phyloP scores from a whole-genome alignment of 2,329 filamentous ascomycete genomes.

The Pleomassaria siparia region DNA sequence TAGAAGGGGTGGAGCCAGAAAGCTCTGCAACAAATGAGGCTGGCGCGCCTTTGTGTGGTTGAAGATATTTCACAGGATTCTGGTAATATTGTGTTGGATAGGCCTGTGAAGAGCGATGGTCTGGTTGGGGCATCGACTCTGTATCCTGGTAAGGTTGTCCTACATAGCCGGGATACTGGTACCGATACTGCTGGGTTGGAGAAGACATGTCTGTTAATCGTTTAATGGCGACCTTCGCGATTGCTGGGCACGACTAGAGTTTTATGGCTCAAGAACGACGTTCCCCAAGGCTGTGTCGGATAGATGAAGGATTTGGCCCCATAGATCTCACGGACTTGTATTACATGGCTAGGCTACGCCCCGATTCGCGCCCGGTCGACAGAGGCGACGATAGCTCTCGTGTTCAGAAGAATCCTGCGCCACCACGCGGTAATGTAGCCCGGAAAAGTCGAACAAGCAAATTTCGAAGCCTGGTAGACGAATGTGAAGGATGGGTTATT shows the following conservation, averaged over 20 bases:
- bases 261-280: not conserved
- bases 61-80: constrained; percentile 29
- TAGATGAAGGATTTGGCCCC: not conserved
- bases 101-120: constrained; percentile 21
- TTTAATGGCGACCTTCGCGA: not conserved
- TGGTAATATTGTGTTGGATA: constrained; percentile 10
- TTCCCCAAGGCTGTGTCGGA: not conserved
- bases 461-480: no score
- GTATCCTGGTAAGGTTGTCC: not conserved
- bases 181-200: constrained; percentile 9
- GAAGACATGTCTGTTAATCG: not conserved
- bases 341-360: no score
- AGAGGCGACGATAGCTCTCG: not conserved
- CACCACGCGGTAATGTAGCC: no score
- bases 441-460: no score
- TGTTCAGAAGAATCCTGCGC: no score
- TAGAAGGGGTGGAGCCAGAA: not conserved
- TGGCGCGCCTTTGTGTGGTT: constrained; percentile 29
- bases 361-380: not conserved
- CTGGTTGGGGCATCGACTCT: not conserved
- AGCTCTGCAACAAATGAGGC: constrained; percentile 33
- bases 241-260: not conserved
- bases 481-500: no score
- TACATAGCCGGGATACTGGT: not conserved
- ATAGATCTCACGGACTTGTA: not conserved